Percentiles rank a stretch among this genome's conserved stretches.
These are phyloP conservation scores for Lolium perenne DNA, from an alignment of 176 grass and related monocot genomes.

Conservation along the genomic window DNA sequence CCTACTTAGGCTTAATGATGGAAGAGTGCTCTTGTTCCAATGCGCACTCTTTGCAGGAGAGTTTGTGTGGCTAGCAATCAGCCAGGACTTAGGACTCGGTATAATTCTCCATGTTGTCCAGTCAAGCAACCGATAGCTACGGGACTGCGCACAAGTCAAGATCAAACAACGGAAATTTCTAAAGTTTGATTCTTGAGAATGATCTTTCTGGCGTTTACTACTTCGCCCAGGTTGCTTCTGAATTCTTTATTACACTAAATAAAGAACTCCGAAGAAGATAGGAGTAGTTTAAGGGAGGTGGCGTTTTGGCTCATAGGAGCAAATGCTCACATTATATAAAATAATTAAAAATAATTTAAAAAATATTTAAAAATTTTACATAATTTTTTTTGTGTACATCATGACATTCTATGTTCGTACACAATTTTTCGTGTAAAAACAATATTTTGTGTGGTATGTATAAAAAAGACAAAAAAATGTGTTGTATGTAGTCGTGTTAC, in stretches of 20 bases:
- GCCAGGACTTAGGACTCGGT: not conserved
- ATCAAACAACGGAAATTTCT: not conserved
- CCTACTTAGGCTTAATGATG: conserved; percentile 5
- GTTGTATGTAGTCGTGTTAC: no score
- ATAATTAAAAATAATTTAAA: no score
- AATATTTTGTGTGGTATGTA: no score
- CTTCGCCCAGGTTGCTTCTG: not conserved
- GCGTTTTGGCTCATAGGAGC: no score
- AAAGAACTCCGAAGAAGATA: not conserved
- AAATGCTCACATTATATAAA: no score
- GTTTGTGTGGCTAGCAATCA: conserved; percentile 1
- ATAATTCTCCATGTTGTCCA: not conserved
- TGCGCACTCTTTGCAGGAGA: not conserved
- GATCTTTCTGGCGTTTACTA: not conserved
- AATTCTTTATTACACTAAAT: not conserved
- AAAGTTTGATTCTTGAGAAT: not conserved
- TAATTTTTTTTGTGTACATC: no score
- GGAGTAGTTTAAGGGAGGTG: not conserved
- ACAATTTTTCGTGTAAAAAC: no score
- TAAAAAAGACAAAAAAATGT: no score
- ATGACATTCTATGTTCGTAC: no score
- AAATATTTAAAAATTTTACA: no score
- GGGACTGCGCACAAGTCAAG: conserved; percentile 35
- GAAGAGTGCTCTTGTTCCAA: conserved; percentile 20
- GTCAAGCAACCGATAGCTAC: conserved; percentile 35